These are phyloP conservation scores for Cyclotella sp. DNA, from an alignment of 108 stramenopile species.

Conservation along the genomic window DNA sequence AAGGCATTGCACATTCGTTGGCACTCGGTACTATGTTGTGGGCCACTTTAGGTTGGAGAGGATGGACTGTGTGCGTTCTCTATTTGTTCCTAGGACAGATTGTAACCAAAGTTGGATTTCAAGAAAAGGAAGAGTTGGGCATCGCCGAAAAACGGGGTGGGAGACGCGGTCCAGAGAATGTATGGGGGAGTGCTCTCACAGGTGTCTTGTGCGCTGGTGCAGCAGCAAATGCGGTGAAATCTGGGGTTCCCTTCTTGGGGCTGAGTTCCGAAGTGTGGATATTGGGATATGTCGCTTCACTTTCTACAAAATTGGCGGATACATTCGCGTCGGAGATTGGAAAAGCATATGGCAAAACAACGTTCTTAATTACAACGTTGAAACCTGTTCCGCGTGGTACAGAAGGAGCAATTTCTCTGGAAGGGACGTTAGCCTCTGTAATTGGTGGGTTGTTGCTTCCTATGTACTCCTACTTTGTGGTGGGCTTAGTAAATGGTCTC, in stretches of 20 bases:
- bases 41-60: conserved; percentile 83
- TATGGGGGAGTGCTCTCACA: conserved; percentile 94
- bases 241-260: conserved; percentile 55
- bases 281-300: conserved; percentile 87
- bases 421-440: conserved; percentile 91
- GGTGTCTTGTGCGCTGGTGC: conserved; percentile 73
- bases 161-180: conserved; percentile 94
- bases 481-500: conserved; percentile 48
- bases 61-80: conserved; percentile 88
- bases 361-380: conserved; percentile 93
- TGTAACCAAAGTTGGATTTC: conserved; percentile 91
- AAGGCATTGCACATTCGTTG: conserved; percentile 78
- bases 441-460: conserved; percentile 85
- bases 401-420: conserved; percentile 90
- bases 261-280: conserved; percentile 67
- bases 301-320: conserved; percentile 94
- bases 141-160: conserved; percentile 95
- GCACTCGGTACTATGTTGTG: conserved; percentile 85
- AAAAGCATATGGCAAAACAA: conserved; percentile 94
- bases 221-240: conserved; percentile 40
- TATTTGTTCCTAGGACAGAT: conserved; percentile 84
- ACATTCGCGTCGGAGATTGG: conserved; percentile 97
- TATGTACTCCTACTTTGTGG: conserved; percentile 65
- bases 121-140: conserved; percentile 87
- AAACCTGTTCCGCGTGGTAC: conserved; percentile 89